phyloP scores from a whole-genome alignment of 176 grass and related monocot genomes.

The Ensete glaucum region DNA sequence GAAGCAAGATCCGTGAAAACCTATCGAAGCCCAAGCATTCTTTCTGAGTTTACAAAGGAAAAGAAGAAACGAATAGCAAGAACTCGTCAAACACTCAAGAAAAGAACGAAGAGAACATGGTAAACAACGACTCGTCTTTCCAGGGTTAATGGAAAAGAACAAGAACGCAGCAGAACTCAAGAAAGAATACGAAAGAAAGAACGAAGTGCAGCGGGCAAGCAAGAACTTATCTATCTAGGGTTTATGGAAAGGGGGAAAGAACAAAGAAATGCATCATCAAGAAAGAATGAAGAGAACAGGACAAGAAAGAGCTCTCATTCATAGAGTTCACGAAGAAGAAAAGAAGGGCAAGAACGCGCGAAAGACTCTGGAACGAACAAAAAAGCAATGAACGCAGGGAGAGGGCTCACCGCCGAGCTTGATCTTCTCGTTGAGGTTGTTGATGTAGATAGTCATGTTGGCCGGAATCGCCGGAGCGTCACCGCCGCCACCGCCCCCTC shows the following conservation, averaged over 20 bases:
- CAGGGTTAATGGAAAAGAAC: not conserved
- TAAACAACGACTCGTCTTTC: not conserved
- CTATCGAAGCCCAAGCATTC: not conserved
- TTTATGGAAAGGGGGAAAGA: not conserved
- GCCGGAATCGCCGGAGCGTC: slow-evolving; percentile 33
- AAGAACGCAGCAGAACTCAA: too few species aligned
- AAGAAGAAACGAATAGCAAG: not conserved
- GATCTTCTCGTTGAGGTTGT: slow-evolving; percentile 93
- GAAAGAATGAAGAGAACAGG: too few species aligned
- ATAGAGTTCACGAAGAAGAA: too few species aligned
- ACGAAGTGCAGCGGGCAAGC: not conserved
- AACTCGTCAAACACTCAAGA: not conserved
- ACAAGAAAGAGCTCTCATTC: too few species aligned
- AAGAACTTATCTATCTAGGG: not conserved
- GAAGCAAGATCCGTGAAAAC: not conserved
- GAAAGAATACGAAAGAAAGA: not conserved
- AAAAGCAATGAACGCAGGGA: not conserved
- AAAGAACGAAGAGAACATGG: not conserved
- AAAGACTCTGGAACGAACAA: not conserved
- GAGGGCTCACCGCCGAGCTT: slow-evolving; percentile 56
- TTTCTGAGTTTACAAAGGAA: not conserved
- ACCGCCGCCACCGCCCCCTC: slow-evolving; percentile 20
- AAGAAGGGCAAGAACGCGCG: too few species aligned
- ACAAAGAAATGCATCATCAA: not conserved
- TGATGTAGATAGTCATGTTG: slow-evolving; percentile 92